Evolutionary conservation across 2,329 filamentous ascomycete genomes (phyloP), one percentile per base, ranked within the genome.

Genomic region (Xylaria hypoxylon): DNA sequence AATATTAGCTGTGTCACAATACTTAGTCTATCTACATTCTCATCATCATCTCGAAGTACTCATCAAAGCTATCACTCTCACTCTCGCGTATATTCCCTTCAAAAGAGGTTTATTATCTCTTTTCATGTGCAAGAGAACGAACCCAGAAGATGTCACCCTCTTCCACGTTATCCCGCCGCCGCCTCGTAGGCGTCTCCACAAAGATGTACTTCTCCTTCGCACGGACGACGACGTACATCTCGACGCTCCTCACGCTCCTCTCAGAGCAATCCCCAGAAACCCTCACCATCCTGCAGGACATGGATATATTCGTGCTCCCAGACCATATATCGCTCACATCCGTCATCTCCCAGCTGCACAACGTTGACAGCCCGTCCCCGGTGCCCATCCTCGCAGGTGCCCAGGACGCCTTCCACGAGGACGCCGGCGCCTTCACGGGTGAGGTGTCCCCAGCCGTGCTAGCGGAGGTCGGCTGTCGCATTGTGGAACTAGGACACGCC

Each of bases 401-500:
- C 0, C 93, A 96, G 77, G 90, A 96, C 79, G 88, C 87, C 70
- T 90, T 89, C 79, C 87, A 85, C 82, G 88, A 92, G 70, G 86
- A 91, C 72, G 78, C 80, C 50, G 93, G 93, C 64, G 87, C 93
- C 1, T 94, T 87, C 77, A 96, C 93, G 0, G 93, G 93, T 61
- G 91, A 93, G 74, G 86, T 94, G 35, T 93, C 91, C 5, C 90
- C 93, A 0, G 77, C 85, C 4, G 87, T 89, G 1, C 83, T 97
- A 26, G 81, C 83, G 56, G 87, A 91, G 64, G 84, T 91, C 0
- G 92, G 92, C 45, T 91, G 89, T 56, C 84, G 82, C 19, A 86
- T 96, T 55, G 90, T 96, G 10, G 92, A 94, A 75, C 82, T 96
- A 5, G 92, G 92, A 1, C 93, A 96, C 76, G 93, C 93, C 1